Conservation (phyloP, 176 grass and related monocot genomes). For the Echinochloa phyllopogon region DNA sequence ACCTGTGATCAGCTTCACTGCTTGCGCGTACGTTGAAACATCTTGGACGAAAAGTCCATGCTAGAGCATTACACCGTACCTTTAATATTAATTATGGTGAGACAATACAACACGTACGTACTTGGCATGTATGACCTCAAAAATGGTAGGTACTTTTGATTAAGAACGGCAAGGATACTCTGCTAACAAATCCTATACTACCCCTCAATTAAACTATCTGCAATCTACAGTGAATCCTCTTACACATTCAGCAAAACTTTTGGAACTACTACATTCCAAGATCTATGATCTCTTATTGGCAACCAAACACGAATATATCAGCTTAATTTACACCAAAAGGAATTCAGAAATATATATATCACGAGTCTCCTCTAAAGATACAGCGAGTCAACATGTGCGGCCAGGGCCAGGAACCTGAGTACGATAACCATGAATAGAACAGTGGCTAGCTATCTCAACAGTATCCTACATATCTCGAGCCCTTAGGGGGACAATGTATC, state of each 20-base stretch:
- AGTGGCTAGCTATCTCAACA: conserved; percentile 16
- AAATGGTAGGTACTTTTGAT: not conserved
- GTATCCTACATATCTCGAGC: conserved; percentile 46
- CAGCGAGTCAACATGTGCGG: conserved; percentile 30
- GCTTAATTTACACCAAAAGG: not conserved
- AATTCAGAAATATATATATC: not conserved
- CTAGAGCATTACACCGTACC: not conserved
- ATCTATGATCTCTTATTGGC: not conserved
- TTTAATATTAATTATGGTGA: not conserved
- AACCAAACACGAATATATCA: not conserved
- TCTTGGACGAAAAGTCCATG: not conserved
- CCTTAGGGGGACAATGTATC: conserved; percentile 35
- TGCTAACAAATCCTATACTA: not conserved
- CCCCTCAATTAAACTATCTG: not conserved
- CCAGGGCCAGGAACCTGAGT: not conserved
- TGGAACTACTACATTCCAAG: not conserved
- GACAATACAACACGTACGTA: not conserved
- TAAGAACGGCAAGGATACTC: not conserved
- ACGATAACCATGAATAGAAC: conserved; percentile 31
- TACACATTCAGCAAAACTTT: not conserved
- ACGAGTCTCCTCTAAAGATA: not conserved
- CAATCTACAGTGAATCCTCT: not conserved
- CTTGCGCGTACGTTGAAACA: not conserved
- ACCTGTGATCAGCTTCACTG: not conserved
- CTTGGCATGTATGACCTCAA: not conserved